Evolutionary conservation across 2,329 filamentous ascomycete species (phyloP), one percentile per base, ranked within the genome.

Genomic region (Thyridium curvatum): DNA sequence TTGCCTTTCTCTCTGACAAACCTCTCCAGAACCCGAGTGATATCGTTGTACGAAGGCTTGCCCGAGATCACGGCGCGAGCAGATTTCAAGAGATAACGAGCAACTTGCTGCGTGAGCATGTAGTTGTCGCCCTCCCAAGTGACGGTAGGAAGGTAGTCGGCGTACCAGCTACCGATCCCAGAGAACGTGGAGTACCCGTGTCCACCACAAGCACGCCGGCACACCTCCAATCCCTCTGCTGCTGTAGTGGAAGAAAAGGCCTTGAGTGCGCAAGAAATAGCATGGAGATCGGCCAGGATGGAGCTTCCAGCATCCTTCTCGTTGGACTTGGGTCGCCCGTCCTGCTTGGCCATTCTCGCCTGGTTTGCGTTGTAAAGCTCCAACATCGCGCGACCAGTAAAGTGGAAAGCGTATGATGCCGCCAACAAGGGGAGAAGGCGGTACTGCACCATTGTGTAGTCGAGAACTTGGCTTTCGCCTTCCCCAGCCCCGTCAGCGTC

Each of bases 71-170:
- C 84, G 2, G 76, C 71, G 32, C 84, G 79, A 0, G 83, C 84
- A 3, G 83, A 79, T 70, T 88, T 89, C 47, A 89, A 72, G 34
- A 89, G 74, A 52, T 88, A 88, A 41, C 83, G 75, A 3, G 82
- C 81, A 3, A 88, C 84, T 63, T 89, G 84, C 59, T 89, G 84
- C 9, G 82, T 86, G 42, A 89, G 68, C 84, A 89, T 87, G 66
- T 85, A 88, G 67, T 86, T 87, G 64, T 87, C 84, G 33, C 84
- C 84, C 56, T 88, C 84, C 79, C 81, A 86, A 9, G 82, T 86
- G 4, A 69, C 64, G 3, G 61, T 65, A n/a, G 85, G 83, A 2
- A 88, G 69, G 55, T 88, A 87, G 57, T 89, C 84, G 18, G 83
- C 72, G 51, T 87, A 89, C 73, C 77, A 85, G 14, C 74, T 65